A percentile compares a stretch with the other conserved stretches of the same genome.
Conservation (phyloP, 106 monocot genomes). For the Cymbidium sinense region DNA sequence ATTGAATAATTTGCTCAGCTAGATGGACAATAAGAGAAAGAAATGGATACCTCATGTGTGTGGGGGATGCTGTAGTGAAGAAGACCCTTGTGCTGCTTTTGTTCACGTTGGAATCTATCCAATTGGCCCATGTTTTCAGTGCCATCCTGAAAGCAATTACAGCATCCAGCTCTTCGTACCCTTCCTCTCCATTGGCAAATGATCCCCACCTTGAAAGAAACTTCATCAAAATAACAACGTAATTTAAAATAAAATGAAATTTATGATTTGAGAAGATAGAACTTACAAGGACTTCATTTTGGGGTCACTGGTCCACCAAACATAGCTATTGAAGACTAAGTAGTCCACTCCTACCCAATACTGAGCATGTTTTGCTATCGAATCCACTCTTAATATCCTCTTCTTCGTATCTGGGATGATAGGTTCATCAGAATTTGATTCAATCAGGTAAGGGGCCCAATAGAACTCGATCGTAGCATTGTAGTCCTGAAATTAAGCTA, state of each 20-base stretch:
- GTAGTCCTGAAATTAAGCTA: constrained; percentile 29
- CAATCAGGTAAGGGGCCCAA: constrained; percentile 62
- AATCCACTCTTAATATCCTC: constrained; percentile 51
- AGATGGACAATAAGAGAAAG: neutral
- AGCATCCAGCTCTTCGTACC: constrained; percentile 54
- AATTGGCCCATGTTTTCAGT: constrained; percentile 72
- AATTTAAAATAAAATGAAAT: neutral
- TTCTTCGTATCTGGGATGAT: constrained; percentile 32
- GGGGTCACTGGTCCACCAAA: constrained; percentile 67
- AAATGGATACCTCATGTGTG: constrained; percentile 55
- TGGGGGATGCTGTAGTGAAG: constrained; percentile 63
- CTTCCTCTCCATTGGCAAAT: constrained; percentile 47
- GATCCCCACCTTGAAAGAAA: constrained; percentile 51
- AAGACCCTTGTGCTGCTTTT: constrained; percentile 53
- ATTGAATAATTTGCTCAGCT: no score
- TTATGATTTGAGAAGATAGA: neutral
- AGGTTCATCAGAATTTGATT: constrained; percentile 44
- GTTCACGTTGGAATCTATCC: constrained; percentile 52
- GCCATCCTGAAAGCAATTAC: constrained; percentile 41
- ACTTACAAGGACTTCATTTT: constrained; percentile 48
- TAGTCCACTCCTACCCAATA: constrained; percentile 55
- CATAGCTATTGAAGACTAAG: constrained; percentile 61
- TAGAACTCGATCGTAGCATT: constrained; percentile 74
- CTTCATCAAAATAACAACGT: neutral
- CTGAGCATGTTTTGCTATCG: constrained; percentile 39